phyloP scores from a whole-genome alignment of 1,284 basidiomycete species.

The Ceratobasidium sp. region DNA sequence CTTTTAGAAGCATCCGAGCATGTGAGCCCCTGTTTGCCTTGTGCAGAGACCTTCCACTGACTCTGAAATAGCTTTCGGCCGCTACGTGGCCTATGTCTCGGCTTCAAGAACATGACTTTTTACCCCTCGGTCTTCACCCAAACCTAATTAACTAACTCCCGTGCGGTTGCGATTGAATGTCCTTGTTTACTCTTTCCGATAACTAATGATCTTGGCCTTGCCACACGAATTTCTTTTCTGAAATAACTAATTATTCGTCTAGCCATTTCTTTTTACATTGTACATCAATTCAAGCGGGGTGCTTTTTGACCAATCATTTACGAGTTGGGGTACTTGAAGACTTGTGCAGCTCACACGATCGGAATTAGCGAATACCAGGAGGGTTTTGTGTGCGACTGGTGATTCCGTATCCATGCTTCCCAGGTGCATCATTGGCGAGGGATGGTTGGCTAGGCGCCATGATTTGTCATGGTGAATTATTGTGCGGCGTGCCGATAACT shows the following conservation, averaged over 20 bases:
- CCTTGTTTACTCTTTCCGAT: not conserved
- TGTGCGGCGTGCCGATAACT: conserved; percentile 29
- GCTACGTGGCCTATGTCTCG: conserved; percentile 43
- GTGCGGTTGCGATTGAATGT: not conserved
- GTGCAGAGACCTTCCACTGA: not conserved
- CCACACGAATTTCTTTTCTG: conserved; percentile 1
- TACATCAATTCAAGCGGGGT: conserved; percentile 24
- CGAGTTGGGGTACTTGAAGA: no score
- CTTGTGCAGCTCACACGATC: no score
- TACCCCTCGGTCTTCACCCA: conserved; percentile 47
- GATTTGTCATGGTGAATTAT: not conserved
- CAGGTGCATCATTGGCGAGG: no score
- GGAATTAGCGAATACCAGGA: no score
- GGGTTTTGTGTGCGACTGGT: no score
- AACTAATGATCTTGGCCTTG: not conserved
- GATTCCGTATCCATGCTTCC: no score
- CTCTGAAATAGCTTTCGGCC: conserved; percentile 22
- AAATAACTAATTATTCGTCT: not conserved
- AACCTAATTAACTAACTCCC: conserved; percentile 10
- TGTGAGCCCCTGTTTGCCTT: conserved; percentile 57
- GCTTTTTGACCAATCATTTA: no score
- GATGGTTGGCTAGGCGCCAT: conserved; percentile 12
- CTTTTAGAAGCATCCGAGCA: conserved; percentile 65
- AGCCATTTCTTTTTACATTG: not conserved
- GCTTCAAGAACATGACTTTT: conserved; percentile 45